Conservation (phyloP, 1,139 yeast genomes). For the Hansenula anomala region DNA sequence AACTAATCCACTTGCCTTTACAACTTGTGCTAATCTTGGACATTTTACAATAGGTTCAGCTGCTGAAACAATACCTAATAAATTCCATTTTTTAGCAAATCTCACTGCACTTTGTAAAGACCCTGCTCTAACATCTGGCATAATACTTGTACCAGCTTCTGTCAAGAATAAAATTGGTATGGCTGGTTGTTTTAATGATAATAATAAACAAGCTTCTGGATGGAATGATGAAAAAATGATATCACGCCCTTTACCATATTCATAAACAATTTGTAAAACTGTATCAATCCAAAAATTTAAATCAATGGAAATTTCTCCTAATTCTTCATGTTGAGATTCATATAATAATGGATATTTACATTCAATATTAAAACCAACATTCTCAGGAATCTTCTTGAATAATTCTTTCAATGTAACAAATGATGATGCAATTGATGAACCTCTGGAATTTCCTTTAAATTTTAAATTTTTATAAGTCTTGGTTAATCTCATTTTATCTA, state of each 20-base stretch:
- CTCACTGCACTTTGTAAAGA: constrained; percentile 89
- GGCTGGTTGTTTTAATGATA: constrained; percentile 89
- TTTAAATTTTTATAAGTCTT: constrained; percentile 84
- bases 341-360: constrained; percentile 94
- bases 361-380: constrained; percentile 92
- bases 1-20: constrained; percentile 85
- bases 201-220: constrained; percentile 84
- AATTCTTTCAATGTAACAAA: constrained; percentile 86
- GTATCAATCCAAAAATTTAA: constrained; percentile 86
- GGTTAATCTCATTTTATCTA: constrained; percentile 75
- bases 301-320: constrained; percentile 83
- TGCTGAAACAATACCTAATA: constrained; percentile 89
- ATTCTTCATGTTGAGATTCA: constrained; percentile 84
- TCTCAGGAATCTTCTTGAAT: constrained; percentile 72
- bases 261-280: constrained; percentile 75
- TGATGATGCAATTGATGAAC: constrained; percentile 84
- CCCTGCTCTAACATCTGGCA: constrained; percentile 88
- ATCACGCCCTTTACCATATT: constrained; percentile 75
- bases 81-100: constrained; percentile 87
- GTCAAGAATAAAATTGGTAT: constrained; percentile 87
- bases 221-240: constrained; percentile 90
- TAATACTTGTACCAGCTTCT: constrained; percentile 74
- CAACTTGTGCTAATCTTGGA: constrained; percentile 84
- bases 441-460: constrained; percentile 88
- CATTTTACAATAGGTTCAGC: constrained; percentile 80